Percentiles rank a stretch among this genome's conserved stretches.
Evolutionary conservation across 352 stramenopile species (phyloP).

Genomic region (Pythium phragmitis): DNA sequence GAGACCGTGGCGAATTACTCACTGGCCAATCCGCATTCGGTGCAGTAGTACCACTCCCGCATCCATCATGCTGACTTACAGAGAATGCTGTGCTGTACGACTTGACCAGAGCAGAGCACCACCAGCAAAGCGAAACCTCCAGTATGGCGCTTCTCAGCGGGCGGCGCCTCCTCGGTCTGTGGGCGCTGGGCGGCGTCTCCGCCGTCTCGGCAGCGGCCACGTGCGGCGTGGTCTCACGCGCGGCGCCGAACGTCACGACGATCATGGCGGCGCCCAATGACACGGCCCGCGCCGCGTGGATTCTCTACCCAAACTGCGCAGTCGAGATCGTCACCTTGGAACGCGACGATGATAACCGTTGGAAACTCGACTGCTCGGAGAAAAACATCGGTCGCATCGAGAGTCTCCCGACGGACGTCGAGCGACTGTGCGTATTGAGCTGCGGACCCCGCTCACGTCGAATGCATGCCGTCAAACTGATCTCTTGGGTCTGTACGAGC

Average conservation of each 20-base stretch:
- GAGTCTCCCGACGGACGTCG: conserved; percentile 12
- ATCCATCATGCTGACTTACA: too few species aligned
- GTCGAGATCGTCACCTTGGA: not conserved
- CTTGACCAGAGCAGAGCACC: too few species aligned
- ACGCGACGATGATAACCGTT: not conserved
- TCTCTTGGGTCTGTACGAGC: not conserved
- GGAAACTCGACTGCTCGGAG: conserved; percentile 9
- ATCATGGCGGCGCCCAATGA: conserved; percentile 26
- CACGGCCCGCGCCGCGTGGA: conserved; percentile 19
- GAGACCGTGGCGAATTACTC: too few species aligned
- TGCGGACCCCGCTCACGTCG: not conserved
- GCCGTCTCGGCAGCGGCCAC: too few species aligned
- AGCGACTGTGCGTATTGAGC: conserved; percentile 13
- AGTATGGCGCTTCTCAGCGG: too few species aligned
- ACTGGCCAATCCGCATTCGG: too few species aligned
- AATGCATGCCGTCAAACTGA: too few species aligned
- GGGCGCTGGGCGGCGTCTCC: too few species aligned
- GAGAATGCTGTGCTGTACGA: too few species aligned
- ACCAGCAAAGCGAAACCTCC: too few species aligned
- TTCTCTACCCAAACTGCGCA: conserved; percentile 29
- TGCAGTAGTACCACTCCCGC: too few species aligned
- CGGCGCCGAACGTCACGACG: conserved; percentile 18
- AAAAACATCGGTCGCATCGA: conserved; percentile 11
- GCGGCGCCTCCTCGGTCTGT: too few species aligned
- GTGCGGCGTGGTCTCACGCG: not conserved